Conservation (phyloP, 495 filamentous ascomycete species). For the Hamigera avellanea region DNA sequence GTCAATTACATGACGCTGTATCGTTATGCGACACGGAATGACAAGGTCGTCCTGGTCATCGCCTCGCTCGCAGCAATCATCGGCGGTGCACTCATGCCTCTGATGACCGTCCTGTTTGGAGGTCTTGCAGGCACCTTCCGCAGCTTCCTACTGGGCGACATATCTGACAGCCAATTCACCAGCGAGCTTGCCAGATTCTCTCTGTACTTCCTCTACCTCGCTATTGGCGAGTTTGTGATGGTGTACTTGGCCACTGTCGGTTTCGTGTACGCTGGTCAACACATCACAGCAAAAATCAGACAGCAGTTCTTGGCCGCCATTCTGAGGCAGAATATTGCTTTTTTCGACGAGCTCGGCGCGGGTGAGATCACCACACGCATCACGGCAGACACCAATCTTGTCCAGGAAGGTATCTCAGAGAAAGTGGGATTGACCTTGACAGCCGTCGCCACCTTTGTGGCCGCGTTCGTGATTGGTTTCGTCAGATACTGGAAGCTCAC, state of each 20-base stretch:
- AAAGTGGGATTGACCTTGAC: slow-evolving; percentile 21
- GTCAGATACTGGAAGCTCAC: slow-evolving; percentile 25
- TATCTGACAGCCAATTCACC: too few species aligned
- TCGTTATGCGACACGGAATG: too few species aligned
- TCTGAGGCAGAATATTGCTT: slow-evolving; percentile 29
- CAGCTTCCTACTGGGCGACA: too few species aligned
- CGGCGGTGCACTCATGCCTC: too few species aligned
- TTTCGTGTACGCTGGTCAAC: slow-evolving; percentile 12
- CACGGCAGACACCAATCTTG: slow-evolving; percentile 25
- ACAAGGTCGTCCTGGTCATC: too few species aligned
- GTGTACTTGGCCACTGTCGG: slow-evolving; percentile 13
- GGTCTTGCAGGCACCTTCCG: too few species aligned
- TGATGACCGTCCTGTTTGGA: too few species aligned
- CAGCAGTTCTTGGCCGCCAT: slow-evolving; percentile 19
- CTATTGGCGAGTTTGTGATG: too few species aligned
- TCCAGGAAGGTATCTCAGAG: slow-evolving; percentile 33
- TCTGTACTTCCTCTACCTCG: too few species aligned
- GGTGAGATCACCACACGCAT: slow-evolving; percentile 28
- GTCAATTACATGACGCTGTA: too few species aligned
- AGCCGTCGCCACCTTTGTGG: slow-evolving; percentile 19
- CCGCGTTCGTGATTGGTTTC: slow-evolving; percentile 26
- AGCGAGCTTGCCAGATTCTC: too few species aligned
- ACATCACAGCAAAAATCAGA: slow-evolving; percentile 20
- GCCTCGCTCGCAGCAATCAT: too few species aligned
- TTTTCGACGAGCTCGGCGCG: slow-evolving; percentile 23